Evolutionary conservation across 306 rosid species (phyloP).

Genomic region (Malus sieversii): DNA sequence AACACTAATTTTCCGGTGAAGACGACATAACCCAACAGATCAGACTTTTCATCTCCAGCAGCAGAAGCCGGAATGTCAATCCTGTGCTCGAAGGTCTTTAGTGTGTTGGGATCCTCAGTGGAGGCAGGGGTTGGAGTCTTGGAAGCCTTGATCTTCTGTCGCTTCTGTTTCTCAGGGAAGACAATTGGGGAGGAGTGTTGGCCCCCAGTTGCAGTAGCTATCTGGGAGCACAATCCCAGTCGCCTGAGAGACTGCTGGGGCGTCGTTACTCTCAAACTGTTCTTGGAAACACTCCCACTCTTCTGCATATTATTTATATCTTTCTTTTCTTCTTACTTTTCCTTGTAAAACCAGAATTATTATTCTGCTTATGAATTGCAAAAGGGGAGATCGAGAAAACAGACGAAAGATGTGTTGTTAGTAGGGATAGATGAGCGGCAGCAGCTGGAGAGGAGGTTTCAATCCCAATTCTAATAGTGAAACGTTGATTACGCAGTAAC

Average conservation of each 20-base stretch:
- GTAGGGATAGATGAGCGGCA: neutral
- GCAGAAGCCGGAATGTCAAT: slow-evolving; percentile 49
- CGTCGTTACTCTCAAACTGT: slow-evolving; percentile 51
- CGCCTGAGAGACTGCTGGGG: slow-evolving; percentile 81
- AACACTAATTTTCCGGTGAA: slow-evolving; percentile 67
- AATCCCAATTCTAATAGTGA: slow-evolving; percentile 5
- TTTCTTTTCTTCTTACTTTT: neutral
- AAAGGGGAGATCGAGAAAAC: neutral
- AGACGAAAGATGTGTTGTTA: neutral
- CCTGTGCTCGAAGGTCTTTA: slow-evolving; percentile 70
- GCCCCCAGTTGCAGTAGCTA: slow-evolving; percentile 75
- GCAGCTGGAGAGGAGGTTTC: slow-evolving; percentile 1
- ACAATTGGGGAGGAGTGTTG: slow-evolving; percentile 89
- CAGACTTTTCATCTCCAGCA: slow-evolving; percentile 85
- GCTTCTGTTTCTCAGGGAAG: slow-evolving; percentile 95
- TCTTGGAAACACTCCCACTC: slow-evolving; percentile 59
- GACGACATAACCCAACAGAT: slow-evolving; percentile 75
- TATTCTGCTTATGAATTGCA: neutral
- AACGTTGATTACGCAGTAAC: neutral
- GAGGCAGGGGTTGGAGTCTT: slow-evolving; percentile 27
- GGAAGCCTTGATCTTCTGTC: slow-evolving; percentile 53
- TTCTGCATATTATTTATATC: slow-evolving; percentile 41
- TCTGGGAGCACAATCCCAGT: slow-evolving; percentile 86
- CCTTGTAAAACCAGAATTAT: neutral
- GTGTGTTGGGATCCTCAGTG: slow-evolving; percentile 37